Evolutionary conservation across 2,329 filamentous ascomycete genomes (phyloP).

Genomic region (Lomentospora prolificans): DNA sequence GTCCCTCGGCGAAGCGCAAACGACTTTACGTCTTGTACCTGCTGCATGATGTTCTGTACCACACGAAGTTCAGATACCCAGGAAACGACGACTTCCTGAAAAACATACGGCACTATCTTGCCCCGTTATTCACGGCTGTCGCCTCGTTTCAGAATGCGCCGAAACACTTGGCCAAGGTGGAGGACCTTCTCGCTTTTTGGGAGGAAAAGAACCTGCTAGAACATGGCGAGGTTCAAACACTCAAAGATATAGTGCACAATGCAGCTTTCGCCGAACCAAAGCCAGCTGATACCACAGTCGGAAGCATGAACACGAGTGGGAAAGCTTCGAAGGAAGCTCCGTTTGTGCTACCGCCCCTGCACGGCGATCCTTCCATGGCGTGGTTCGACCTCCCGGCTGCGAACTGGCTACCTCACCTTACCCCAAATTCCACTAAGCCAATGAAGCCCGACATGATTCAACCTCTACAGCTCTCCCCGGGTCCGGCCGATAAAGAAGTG

Average conservation of each 20-base stretch:
- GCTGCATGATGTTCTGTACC: conserved; percentile 68
- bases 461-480: conserved; percentile 59
- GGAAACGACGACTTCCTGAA: conserved; percentile 42
- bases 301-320: conserved; percentile 9
- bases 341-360: conserved; percentile 63
- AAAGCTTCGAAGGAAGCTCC: conserved; percentile 44
- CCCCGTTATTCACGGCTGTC: conserved; percentile 50
- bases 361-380: conserved; percentile 62
- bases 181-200: conserved; percentile 60
- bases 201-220: conserved; percentile 54
- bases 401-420: conserved; percentile 70
- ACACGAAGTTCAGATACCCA: conserved; percentile 44
- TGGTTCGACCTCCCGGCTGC: conserved; percentile 79
- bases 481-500: conserved; percentile 57
- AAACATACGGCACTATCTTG: conserved; percentile 48
- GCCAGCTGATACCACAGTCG: conserved; percentile 13
- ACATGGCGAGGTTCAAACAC: conserved; percentile 39
- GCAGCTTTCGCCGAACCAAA: conserved; percentile 16
- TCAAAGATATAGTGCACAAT: conserved; percentile 48
- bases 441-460: conserved; percentile 63
- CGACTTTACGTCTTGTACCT: conserved; percentile 70
- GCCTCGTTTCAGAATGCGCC: conserved; percentile 49
- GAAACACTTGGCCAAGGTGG: conserved; percentile 56
- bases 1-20: conserved; percentile 38
- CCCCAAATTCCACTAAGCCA: conserved; percentile 63